Evolutionary conservation across 208 protist species (phyloP).

Genomic region (Trypanosoma rangeli): DNA sequence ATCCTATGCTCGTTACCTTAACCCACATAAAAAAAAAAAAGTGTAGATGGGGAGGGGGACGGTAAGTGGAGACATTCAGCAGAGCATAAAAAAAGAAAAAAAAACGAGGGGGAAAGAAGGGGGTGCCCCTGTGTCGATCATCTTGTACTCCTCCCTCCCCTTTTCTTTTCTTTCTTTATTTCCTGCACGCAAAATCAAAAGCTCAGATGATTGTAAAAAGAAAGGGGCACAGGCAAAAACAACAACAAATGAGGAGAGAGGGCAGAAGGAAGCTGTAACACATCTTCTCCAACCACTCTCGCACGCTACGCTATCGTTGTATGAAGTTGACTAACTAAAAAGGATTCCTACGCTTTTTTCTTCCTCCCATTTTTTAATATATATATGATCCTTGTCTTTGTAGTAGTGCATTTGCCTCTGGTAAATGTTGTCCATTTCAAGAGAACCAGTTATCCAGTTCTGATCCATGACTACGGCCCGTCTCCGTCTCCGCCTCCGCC

Average conservation of each 20-base stretch:
- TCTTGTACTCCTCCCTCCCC: no score
- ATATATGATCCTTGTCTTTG: background rate
- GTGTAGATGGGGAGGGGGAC: slow-evolving; percentile 2
- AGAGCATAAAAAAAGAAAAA: background rate
- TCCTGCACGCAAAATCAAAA: background rate
- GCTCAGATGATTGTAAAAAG: background rate
- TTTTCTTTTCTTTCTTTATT: no score
- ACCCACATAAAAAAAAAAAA: slow-evolving; percentile 16
- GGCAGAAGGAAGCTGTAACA: background rate
- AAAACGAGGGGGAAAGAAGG: no score
- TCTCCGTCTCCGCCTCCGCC: slow-evolving; percentile 1
- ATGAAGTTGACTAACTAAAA: slow-evolving; percentile 7
- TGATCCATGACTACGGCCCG: background rate
- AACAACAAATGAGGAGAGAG: slow-evolving; percentile 8
- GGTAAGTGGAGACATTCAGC: background rate
- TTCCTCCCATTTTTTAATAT: background rate
- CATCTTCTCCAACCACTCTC: background rate
- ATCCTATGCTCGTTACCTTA: slow-evolving; percentile 33
- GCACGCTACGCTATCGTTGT: no score
- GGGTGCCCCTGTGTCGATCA: no score
- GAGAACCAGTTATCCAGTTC: slow-evolving; percentile 54
- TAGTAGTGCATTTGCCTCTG: background rate
- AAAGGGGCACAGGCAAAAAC: slow-evolving; percentile 2
- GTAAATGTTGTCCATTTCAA: slow-evolving; percentile 17
- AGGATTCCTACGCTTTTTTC: background rate